Evolutionary conservation across 768 basidiomycete genomes (phyloP).

Genomic region (Boletus patriciae): DNA sequence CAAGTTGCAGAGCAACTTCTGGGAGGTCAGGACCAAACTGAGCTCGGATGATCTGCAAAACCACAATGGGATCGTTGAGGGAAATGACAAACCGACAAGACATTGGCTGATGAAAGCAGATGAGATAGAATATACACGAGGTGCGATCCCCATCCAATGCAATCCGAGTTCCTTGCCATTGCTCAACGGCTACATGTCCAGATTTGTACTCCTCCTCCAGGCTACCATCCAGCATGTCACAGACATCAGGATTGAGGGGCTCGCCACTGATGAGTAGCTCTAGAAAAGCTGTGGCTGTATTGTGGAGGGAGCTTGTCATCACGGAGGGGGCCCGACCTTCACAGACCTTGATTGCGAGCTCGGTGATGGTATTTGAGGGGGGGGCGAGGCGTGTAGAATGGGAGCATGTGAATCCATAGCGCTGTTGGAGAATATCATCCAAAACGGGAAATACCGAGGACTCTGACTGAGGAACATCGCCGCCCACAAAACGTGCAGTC

Average conservation of each 20-base stretch:
- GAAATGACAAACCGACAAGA: not conserved
- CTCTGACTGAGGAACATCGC: not conserved
- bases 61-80: not conserved
- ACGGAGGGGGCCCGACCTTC: not conserved
- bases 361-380: not conserved
- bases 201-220: no score
- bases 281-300: not conserved
- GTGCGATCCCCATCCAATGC: not conserved
- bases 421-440: not conserved
- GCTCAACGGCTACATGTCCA: no score
- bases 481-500: not conserved
- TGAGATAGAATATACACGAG: not conserved
- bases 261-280: not conserved
- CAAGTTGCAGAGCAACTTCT: not conserved
- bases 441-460: not conserved
- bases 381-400: not conserved
- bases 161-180: no score
- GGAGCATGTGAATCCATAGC: slow-evolving; percentile 2
- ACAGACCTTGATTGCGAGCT: not conserved
- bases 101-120: not conserved
- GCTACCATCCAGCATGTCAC: no score
- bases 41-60: not conserved
- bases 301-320: not conserved
- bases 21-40: not conserved
- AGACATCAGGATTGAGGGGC: not conserved